Percentiles rank a stretch among this genome's conserved stretches.
Conservation (phyloP, 2,329 filamentous ascomycete species). For the Ceratocystis lukuohia region DNA sequence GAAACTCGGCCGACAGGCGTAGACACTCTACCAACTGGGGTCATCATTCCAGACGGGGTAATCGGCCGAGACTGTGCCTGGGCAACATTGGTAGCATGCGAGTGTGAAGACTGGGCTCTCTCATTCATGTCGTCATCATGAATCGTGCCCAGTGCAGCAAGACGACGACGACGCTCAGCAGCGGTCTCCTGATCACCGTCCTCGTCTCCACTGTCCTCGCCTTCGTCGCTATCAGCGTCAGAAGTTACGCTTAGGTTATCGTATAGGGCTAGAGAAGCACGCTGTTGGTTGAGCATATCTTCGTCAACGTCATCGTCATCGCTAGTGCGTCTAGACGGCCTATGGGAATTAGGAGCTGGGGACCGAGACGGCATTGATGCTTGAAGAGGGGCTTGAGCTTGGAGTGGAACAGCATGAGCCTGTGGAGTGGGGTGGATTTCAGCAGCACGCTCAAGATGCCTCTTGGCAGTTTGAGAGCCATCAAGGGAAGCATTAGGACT, state of each 20-base stretch:
- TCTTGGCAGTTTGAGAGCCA: background rate
- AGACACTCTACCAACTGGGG: slow-evolving; percentile 30
- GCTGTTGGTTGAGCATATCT: background rate
- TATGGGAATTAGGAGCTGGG: background rate
- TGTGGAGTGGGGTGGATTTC: background rate
- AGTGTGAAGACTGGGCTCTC: slow-evolving; percentile 55
- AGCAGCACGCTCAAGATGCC: background rate
- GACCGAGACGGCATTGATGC: background rate
- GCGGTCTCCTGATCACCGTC: slow-evolving; percentile 51
- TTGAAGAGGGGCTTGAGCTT: background rate
- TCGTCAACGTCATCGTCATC: slow-evolving; percentile 6
- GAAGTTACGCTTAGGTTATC: slow-evolving; percentile 3
- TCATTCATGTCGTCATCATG: slow-evolving; percentile 39
- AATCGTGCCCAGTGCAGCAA: slow-evolving; percentile 56
- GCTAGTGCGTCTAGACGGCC: background rate
- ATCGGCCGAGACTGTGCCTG: slow-evolving; percentile 38
- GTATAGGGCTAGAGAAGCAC: slow-evolving; percentile 3
- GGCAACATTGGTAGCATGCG: slow-evolving; percentile 35
- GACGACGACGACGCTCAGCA: slow-evolving; percentile 58
- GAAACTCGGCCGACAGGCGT: slow-evolving; percentile 27
- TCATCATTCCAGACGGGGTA: slow-evolving; percentile 35
- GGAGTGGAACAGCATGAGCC: background rate
- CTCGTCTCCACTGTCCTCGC: slow-evolving; percentile 45
- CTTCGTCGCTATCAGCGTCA: background rate
- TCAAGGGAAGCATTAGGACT: background rate